These are phyloP conservation scores for Alternaria burnsii DNA, from an alignment of 2,329 filamentous ascomycete genomes.

Conservation along the genomic window DNA sequence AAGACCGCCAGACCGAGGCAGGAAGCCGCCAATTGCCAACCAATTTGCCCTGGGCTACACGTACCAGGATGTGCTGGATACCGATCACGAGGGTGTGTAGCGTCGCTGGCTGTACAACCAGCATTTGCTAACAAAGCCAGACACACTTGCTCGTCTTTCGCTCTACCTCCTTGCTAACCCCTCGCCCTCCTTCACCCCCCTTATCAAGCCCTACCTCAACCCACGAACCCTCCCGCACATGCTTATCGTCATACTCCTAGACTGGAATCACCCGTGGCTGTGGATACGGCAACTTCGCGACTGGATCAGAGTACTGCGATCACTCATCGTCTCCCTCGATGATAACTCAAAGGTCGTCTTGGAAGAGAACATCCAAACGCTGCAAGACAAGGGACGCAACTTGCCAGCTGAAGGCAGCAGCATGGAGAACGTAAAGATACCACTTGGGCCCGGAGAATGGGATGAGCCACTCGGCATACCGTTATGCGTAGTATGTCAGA, in stretches of 20 bases:
- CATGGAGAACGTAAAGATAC: conserved; percentile 63
- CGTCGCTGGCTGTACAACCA: conserved; percentile 4
- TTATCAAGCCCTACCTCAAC: conserved; percentile 84
- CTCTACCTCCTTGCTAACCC: conserved; percentile 88
- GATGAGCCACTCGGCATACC: conserved; percentile 87
- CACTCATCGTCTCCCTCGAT: conserved; percentile 76
- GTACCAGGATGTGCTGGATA: conserved; percentile 92
- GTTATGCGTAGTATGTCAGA: conserved; percentile 94
- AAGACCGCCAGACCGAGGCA: conserved; percentile 63
- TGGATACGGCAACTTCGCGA: conserved; percentile 89
- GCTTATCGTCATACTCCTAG: conserved; percentile 86
- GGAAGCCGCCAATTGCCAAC: conserved; percentile 82
- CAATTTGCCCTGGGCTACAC: conserved; percentile 93
- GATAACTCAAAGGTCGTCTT: conserved; percentile 81
- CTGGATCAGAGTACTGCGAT: conserved; percentile 86
- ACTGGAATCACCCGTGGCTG: conserved; percentile 92
- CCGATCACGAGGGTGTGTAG: conserved; percentile 83
- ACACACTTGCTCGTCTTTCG: conserved; percentile 88
- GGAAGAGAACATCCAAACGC: conserved; percentile 83
- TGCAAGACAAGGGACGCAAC: conserved; percentile 67
- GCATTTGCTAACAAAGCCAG: conserved; percentile 55
- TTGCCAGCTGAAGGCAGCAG: conserved; percentile 39
- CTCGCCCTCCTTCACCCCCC: conserved; percentile 80
- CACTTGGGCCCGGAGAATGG: conserved; percentile 89
- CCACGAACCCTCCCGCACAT: conserved; percentile 85